These are phyloP conservation scores for Coemansia sp. DNA, from an alignment of 192 early-diverging fungal species.

Conservation along the genomic window DNA sequence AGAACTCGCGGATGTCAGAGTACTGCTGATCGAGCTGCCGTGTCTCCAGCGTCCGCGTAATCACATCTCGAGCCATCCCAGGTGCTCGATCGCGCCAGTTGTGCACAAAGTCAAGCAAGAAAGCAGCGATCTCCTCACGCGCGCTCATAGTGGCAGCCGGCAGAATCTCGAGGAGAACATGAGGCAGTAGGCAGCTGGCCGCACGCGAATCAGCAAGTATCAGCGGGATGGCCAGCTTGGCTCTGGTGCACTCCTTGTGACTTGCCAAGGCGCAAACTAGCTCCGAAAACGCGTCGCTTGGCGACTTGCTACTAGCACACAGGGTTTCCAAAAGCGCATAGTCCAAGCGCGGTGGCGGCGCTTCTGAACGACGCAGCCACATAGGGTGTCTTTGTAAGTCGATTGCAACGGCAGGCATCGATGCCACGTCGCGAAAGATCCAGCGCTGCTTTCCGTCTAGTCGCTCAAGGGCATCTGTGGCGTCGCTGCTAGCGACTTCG, in stretches of 20 bases:
- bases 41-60: constrained; percentile 25
- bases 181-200: constrained; percentile 37
- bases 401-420: constrained; percentile 22
- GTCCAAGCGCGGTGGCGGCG: constrained; percentile 23
- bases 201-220: constrained; percentile 31
- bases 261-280: constrained; percentile 33
- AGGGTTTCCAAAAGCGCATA: constrained; percentile 19
- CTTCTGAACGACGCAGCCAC: not conserved
- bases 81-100: constrained; percentile 47
- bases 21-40: constrained; percentile 32
- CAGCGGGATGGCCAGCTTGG: constrained; percentile 25
- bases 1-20: constrained; percentile 49
- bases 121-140: constrained; percentile 31
- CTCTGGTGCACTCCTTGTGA: constrained; percentile 12
- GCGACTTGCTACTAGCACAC: constrained; percentile 14
- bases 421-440: constrained; percentile 17
- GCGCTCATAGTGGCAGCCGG: constrained; percentile 5
- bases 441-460: constrained; percentile 21
- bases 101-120: constrained; percentile 49
- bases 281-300: constrained; percentile 27
- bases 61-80: constrained; percentile 26
- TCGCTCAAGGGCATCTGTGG: not conserved
- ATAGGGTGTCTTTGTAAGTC: not conserved
- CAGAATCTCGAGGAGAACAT: constrained; percentile 28
- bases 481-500: not conserved